Percentiles rank a stretch among this genome's conserved stretches.
These are phyloP conservation scores for Plasmodium inui DNA, from an alignment of 169 alveolate genomes.

Conservation along the genomic window DNA sequence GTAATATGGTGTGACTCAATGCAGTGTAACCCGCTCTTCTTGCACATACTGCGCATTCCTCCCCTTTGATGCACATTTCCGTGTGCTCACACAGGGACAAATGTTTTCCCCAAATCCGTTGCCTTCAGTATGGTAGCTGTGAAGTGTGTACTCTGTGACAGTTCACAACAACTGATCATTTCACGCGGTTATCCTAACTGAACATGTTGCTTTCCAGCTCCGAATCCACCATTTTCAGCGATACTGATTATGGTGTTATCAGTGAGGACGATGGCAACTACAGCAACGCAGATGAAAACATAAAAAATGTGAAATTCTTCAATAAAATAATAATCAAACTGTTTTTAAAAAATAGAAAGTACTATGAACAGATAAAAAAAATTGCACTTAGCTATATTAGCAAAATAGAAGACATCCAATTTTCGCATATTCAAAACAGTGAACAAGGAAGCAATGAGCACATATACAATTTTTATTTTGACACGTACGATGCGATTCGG, in stretches of 20 bases:
- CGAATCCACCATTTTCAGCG: constrained; percentile 69
- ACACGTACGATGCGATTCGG: constrained; percentile 58
- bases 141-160: neutral
- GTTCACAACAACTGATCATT: neutral
- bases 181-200: neutral
- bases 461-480: constrained; percentile 64
- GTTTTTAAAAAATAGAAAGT: constrained; percentile 59
- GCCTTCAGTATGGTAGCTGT: neutral
- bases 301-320: constrained; percentile 54
- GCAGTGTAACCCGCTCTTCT: neutral
- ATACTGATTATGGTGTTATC: constrained; percentile 36
- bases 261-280: constrained; percentile 32
- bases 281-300: constrained; percentile 29
- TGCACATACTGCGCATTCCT: neutral
- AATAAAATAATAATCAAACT: constrained; percentile 55
- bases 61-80: neutral
- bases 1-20: neutral
- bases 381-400: constrained; percentile 62
- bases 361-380: constrained; percentile 55
- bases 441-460: constrained; percentile 26
- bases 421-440: constrained; percentile 23
- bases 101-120: neutral
- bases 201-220: constrained; percentile 54
- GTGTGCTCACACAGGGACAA: neutral
- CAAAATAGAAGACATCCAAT: constrained; percentile 63